A percentile compares a stretch with the other conserved stretches of the same genome.
These are phyloP conservation scores for Orbilia blumenaviensis DNA, from an alignment of 2,329 filamentous ascomycete genomes.

Conservation along the genomic window DNA sequence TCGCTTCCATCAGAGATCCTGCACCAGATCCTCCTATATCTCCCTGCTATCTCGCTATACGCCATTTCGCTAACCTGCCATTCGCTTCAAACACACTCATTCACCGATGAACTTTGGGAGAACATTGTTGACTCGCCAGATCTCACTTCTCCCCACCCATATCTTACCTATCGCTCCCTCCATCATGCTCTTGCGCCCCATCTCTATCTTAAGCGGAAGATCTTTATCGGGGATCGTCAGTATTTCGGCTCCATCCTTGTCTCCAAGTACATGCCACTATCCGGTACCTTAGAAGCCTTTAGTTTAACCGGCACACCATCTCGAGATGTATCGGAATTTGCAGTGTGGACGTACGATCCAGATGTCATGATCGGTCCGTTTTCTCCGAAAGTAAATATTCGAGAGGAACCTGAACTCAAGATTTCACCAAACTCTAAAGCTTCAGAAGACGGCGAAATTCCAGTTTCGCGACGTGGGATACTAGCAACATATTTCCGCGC, in stretches of 20 bases:
- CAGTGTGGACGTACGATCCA: constrained; percentile 51
- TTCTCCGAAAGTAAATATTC: constrained; percentile 45
- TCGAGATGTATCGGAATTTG: not conserved
- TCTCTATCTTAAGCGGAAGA: constrained; percentile 55
- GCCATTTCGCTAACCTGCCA: constrained; percentile 42
- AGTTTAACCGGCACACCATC: constrained; percentile 20
- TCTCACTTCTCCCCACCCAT: constrained; percentile 55
- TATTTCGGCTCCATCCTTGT: constrained; percentile 55
- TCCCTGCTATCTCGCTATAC: constrained; percentile 50
- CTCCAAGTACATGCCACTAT: constrained; percentile 53
- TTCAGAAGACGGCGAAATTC: constrained; percentile 48
- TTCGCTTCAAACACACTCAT: constrained; percentile 26
- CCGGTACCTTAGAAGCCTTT: constrained; percentile 55
- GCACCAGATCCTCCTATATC: constrained; percentile 37
- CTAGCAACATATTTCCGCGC: constrained; percentile 49
- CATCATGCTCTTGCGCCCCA: constrained; percentile 55
- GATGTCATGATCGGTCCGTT: constrained; percentile 47
- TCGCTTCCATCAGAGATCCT: constrained; percentile 44
- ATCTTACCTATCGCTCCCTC: constrained; percentile 54
- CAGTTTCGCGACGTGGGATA: constrained; percentile 48
- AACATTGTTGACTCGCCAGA: constrained; percentile 44
- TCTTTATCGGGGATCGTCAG: constrained; percentile 56
- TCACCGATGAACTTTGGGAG: constrained; percentile 47
- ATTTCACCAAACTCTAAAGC: constrained; percentile 51
- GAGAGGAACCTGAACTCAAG: constrained; percentile 53